Conservation (phyloP, 1,284 basidiomycete species). For the Ganoderma sinense region DNA sequence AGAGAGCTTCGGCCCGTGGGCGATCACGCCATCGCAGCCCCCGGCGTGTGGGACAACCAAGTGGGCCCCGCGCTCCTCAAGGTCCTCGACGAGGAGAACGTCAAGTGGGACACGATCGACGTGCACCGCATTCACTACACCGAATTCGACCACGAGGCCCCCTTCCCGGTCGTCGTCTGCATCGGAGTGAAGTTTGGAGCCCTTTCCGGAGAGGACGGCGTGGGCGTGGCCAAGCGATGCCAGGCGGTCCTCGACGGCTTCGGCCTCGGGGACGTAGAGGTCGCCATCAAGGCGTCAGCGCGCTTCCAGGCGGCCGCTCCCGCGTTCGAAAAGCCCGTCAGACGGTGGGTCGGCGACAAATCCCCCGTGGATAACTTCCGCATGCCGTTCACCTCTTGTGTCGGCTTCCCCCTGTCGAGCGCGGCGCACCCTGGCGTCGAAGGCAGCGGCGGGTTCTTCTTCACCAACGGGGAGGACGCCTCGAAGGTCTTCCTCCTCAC, state of each 20-base stretch:
- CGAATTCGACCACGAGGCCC: background rate
- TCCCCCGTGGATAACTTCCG: background rate
- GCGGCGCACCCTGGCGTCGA: slow-evolving; percentile 19
- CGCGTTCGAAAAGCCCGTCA: background rate
- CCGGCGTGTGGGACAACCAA: background rate
- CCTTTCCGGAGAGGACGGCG: background rate
- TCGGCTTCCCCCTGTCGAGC: background rate
- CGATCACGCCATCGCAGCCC: background rate
- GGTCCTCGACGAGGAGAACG: background rate
- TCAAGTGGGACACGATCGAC: background rate
- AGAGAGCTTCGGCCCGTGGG: background rate
- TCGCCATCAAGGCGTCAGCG: background rate
- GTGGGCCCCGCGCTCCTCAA: background rate
- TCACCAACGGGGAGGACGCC: slow-evolving; percentile 33
- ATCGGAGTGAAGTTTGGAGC: background rate
- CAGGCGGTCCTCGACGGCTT: background rate
- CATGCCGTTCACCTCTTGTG: background rate
- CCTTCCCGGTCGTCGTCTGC: background rate
- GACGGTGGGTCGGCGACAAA: background rate
- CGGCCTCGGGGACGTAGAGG: background rate
- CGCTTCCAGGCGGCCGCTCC: background rate
- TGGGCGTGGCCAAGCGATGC: background rate
- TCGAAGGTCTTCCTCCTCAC: slow-evolving; percentile 39
- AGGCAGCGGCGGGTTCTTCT: slow-evolving; percentile 45
- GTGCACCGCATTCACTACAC: background rate